Evolutionary conservation across 345 rosid species (phyloP).

Genomic region (Psidium friedrichsthalianum): DNA sequence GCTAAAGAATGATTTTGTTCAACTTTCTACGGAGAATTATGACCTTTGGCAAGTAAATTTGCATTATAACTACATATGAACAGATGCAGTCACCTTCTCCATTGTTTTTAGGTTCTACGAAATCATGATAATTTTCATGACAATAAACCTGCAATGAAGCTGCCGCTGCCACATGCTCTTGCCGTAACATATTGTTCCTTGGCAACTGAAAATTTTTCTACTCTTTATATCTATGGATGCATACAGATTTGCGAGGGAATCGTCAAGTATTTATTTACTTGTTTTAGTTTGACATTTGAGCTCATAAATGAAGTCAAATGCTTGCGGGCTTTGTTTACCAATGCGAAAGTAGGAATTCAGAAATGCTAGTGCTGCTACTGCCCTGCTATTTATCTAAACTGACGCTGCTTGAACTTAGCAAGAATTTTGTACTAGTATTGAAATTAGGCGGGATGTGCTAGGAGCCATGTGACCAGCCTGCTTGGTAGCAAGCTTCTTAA

Average conservation of each 20-base stretch:
- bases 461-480: not conserved
- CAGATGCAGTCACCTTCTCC: not conserved
- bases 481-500: not conserved
- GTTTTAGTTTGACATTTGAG: not conserved
- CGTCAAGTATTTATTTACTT: not conserved
- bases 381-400: not conserved
- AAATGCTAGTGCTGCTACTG: not conserved
- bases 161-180: not conserved
- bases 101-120: not conserved
- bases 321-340: not conserved
- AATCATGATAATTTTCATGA: not conserved
- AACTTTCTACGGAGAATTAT: not conserved
- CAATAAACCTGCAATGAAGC: not conserved
- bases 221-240: not conserved
- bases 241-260: not conserved
- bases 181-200: not conserved
- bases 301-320: not conserved
- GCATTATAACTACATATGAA: not conserved
- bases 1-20: not conserved
- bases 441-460: not conserved
- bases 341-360: not conserved
- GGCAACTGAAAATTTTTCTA: not conserved
- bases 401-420: not conserved
- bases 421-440: not conserved
- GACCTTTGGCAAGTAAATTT: not conserved